These are phyloP conservation scores for Eucalyptus fibrosa DNA, from an alignment of 345 rosid species.

Conservation along the genomic window DNA sequence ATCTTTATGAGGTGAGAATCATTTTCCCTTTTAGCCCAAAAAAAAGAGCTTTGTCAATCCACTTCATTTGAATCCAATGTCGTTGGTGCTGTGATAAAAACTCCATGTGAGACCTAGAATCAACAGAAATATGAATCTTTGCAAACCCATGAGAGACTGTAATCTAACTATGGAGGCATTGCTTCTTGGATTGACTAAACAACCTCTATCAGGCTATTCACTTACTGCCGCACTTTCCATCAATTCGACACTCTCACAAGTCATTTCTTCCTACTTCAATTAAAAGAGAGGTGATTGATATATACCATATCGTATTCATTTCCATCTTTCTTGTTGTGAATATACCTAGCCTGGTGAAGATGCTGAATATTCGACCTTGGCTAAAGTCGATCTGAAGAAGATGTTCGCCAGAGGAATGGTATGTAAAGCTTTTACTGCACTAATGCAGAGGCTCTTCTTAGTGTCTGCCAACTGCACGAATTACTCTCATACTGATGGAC, in stretches of 20 bases:
- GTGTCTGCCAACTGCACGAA: neutral
- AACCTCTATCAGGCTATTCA: neutral
- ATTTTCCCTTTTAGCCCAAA: neutral
- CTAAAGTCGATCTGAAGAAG: constrained; percentile 69
- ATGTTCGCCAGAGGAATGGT: constrained; percentile 43
- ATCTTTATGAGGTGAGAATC: neutral
- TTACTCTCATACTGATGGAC: neutral
- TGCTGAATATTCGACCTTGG: constrained; percentile 24
- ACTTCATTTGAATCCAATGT: neutral
- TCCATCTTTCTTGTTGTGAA: neutral
- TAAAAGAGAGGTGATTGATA: neutral
- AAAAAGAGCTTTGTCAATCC: neutral
- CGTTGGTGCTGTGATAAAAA: neutral
- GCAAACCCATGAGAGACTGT: neutral
- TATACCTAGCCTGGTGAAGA: constrained; percentile 55
- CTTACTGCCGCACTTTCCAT: neutral
- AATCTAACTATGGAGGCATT: neutral
- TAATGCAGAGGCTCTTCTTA: neutral
- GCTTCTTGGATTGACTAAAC: neutral
- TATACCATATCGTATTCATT: neutral
- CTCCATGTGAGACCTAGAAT: neutral
- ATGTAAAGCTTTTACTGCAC: neutral
- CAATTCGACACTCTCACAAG: neutral
- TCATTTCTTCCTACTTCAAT: neutral
- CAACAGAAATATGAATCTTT: neutral